These are phyloP conservation scores for Lobosporangium transversale DNA, from an alignment of 192 early-diverging fungal species.

Conservation along the genomic window DNA sequence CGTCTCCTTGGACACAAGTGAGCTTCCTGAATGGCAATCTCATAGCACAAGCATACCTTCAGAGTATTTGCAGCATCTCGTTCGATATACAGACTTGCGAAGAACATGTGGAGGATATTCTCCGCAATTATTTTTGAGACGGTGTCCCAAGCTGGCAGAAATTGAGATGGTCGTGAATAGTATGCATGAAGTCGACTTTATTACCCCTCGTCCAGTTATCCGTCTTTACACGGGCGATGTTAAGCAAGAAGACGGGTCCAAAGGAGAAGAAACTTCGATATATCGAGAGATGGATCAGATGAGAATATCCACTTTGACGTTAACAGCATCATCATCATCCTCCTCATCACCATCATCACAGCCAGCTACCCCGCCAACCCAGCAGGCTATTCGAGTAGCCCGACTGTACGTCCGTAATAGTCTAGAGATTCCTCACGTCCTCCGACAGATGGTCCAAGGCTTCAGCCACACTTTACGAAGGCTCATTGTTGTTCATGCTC, in stretches of 20 bases:
- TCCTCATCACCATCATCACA: too few relatives aligned
- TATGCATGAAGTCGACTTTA: neutral
- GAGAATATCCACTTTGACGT: too few relatives aligned
- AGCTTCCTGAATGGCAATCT: neutral
- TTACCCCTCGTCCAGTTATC: neutral
- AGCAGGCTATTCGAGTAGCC: too few relatives aligned
- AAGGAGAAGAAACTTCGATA: too few relatives aligned
- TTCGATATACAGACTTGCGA: neutral
- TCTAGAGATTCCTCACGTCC: too few relatives aligned
- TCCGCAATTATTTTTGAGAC: neutral
- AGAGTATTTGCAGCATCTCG: conserved; percentile 2
- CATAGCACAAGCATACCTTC: neutral
- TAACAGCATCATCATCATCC: too few relatives aligned
- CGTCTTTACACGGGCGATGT: neutral
- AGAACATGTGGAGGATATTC: neutral
- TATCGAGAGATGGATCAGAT: too few relatives aligned
- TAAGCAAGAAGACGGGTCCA: too few relatives aligned
- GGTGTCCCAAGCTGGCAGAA: conserved; percentile 6
- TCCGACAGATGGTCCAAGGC: too few relatives aligned
- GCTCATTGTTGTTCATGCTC: conserved; percentile 1
- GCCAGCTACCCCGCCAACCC: too few relatives aligned
- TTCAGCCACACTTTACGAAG: conserved; percentile 5
- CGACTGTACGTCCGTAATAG: too few relatives aligned
- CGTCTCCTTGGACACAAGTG: conserved; percentile 6
- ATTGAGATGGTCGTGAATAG: conserved; percentile 9